Evolutionary conservation across 148 eudicot genomes (phyloP).

Genomic region (Cornus kousa): DNA sequence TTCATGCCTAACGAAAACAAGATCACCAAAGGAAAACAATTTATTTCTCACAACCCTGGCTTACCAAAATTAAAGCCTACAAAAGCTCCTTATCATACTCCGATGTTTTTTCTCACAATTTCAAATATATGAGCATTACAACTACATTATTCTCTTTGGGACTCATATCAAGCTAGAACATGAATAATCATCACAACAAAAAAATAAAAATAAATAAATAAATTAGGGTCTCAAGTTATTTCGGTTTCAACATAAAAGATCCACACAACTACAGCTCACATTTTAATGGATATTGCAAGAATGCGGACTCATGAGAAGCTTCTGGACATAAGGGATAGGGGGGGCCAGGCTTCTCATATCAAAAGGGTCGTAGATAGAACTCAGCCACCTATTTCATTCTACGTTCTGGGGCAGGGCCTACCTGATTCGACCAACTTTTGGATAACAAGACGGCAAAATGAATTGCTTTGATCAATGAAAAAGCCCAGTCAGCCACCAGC

Average conservation of each 20-base stretch:
- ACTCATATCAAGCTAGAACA: background rate
- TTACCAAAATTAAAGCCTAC: background rate
- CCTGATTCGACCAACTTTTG: background rate
- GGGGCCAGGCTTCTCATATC: background rate
- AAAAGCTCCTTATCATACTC: background rate
- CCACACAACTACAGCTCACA: background rate
- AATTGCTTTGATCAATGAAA: slow-evolving; percentile 17
- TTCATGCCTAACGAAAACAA: background rate
- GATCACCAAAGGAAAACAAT: background rate
- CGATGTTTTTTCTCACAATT: background rate
- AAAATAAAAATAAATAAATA: no score
- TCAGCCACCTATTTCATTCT: background rate
- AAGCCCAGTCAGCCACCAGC: slow-evolving; percentile 13
- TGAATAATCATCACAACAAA: background rate
- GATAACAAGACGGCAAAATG: slow-evolving; percentile 11
- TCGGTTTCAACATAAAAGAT: background rate
- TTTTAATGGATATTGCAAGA: background rate
- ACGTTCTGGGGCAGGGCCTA: background rate
- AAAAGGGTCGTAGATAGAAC: background rate
- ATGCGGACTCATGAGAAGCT: background rate
- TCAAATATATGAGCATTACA: background rate
- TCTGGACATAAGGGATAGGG: background rate
- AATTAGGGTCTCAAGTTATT: background rate
- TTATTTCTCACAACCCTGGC: no score
- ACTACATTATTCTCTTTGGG: background rate